phyloP scores from a whole-genome alignment of 1,284 basidiomycete species.

The Boletus calvinii region DNA sequence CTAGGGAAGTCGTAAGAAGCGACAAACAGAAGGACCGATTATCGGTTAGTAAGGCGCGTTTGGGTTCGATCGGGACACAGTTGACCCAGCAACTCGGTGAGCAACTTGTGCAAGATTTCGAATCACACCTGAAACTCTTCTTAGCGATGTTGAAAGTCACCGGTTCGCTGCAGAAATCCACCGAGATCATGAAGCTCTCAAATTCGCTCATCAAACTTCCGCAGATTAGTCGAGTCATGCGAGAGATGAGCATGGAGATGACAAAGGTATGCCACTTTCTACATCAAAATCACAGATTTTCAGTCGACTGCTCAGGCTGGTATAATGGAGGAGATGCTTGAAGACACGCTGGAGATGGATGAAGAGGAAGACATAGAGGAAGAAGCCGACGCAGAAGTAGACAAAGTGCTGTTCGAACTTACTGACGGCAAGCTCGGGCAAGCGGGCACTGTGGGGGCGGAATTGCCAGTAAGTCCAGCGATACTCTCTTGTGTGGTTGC shows the following conservation, averaged over 20 bases:
- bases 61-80: constrained; percentile 91
- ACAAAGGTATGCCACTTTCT: constrained; percentile 70
- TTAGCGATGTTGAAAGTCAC: constrained; percentile 97
- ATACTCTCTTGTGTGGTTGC: constrained; percentile 2
- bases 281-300: constrained; percentile 3
- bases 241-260: constrained; percentile 99
- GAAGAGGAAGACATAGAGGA: constrained; percentile 96
- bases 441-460: constrained; percentile 69
- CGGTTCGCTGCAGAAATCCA: constrained; percentile 93
- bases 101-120: constrained; percentile 28
- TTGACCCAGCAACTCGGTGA: constrained; percentile 91
- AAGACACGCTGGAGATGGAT: constrained; percentile 81
- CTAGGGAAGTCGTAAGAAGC: constrained; percentile 91
- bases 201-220: constrained; percentile 91
- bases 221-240: constrained; percentile 90
- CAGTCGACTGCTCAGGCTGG: constrained; percentile 61
- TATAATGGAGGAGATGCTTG: constrained; percentile 92
- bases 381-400: constrained; percentile 96
- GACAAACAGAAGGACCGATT: constrained; percentile 94
- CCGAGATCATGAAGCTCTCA: constrained; percentile 98
- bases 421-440: constrained; percentile 95
- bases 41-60: constrained; percentile 87
- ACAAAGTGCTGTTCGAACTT: constrained; percentile 94
- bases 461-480: constrained; percentile 69
- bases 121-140: not conserved